Conservation (phyloP, 371 early-diverging fungal genomes). For the Mucor lusitanicus region DNA sequence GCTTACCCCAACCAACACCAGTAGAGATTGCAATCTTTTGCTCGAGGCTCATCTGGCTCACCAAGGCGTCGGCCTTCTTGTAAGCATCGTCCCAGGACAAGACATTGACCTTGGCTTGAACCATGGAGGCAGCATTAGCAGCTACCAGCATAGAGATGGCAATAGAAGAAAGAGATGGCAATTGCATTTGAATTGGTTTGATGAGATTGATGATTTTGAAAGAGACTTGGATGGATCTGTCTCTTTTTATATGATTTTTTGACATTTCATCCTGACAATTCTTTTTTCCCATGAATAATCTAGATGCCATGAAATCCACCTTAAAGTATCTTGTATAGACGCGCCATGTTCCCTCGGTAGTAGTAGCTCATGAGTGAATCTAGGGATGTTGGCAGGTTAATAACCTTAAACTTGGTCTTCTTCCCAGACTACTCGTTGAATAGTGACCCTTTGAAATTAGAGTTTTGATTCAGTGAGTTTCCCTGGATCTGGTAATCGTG, state of each 20-base stretch:
- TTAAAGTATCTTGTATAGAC: not conserved
- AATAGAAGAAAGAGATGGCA: slow-evolving; percentile 14
- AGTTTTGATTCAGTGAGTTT: not conserved
- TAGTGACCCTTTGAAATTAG: not conserved
- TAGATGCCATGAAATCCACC: not conserved
- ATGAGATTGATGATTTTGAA: not conserved
- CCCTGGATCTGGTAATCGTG: not conserved
- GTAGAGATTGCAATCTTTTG: slow-evolving; percentile 49
- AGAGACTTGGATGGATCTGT: not conserved
- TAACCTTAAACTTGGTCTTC: not conserved
- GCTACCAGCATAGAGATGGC: slow-evolving; percentile 12
- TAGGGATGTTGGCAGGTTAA: not conserved
- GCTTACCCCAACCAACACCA: slow-evolving; percentile 44
- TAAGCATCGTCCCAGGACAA: slow-evolving; percentile 47
- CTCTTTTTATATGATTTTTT: not conserved
- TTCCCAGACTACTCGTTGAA: not conserved
- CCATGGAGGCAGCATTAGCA: not conserved
- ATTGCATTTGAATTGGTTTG: slow-evolving; percentile 6
- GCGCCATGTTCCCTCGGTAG: not conserved
- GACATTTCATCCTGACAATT: not conserved
- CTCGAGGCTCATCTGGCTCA: slow-evolving; percentile 38
- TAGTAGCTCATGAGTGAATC: not conserved
- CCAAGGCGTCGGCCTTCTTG: slow-evolving; percentile 29
- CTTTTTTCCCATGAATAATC: not conserved
- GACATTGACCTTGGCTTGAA: slow-evolving; percentile 6